Evolutionary conservation across 306 rosid genomes (phyloP), one percentile per base, ranked within the genome.

Genomic region (Myrica gale): DNA sequence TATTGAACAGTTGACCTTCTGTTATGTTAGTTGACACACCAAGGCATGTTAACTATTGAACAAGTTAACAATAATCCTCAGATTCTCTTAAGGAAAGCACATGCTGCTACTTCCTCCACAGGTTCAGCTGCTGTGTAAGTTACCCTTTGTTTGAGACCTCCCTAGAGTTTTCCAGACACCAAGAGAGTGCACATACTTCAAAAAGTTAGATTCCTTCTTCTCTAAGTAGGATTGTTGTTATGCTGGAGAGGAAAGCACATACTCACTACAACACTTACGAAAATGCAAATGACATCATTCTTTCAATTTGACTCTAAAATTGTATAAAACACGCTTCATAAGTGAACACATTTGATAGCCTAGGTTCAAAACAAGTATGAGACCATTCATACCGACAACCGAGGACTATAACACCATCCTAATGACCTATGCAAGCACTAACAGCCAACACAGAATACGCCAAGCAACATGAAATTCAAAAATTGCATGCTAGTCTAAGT

Each of bases 121-220:
- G 99, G 99, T 67, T 95, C 99, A 78, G 99, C 99, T 39, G 92
- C 93, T 6, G 93, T 86, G 99, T 95, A 87, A 84, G 89, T 80
- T 65, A 44, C n/a, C 50, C 77, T 54, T 54, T 21, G 6, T 21
- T 55, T 63, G 46, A 48, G 44, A 73, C 58, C 3, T 69, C 7
- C 66, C 72, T 16, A 32, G 53, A 52, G 55, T 17, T 60, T 26
- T 56, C 52, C 2, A 26, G 56, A 76, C 42, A 2, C 37, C 9
- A 46, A 56, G 74, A 69, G 32, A 4, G 21, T 74, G 26, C 32
- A 23, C 44, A 9, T 17, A 41, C 19, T 3, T 12, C 66, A 13
- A 52, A 57, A 13, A 16, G n/a, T 55, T 48, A 16, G 71, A 9
- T 23, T 47, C 75, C 46, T 69, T 53, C 66, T 20, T 66, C 43